phyloP scores from a whole-genome alignment of 1,139 yeast species.

The Candida glucosophila region DNA sequence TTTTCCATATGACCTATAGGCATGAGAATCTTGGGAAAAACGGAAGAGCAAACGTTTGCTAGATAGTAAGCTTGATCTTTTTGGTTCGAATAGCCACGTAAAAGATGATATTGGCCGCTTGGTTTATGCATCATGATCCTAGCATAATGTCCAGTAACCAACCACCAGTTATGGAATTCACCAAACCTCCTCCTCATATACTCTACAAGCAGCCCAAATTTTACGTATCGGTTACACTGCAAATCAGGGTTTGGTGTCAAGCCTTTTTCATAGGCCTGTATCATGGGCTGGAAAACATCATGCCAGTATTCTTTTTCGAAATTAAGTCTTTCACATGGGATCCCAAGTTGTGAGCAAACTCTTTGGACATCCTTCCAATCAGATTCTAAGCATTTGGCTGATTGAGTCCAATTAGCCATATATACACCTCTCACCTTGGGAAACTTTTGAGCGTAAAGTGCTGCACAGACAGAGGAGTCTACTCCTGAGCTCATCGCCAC shows the following conservation, averaged over 20 bases:
- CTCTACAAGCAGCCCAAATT: constrained; percentile 70
- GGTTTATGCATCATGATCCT: constrained; percentile 36
- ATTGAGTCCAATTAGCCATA: constrained; percentile 87
- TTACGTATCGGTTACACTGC: constrained; percentile 74
- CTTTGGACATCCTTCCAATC: constrained; percentile 82
- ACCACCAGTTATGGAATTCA: constrained; percentile 49
- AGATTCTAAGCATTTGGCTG: constrained; percentile 66
- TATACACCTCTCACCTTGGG: constrained; percentile 67
- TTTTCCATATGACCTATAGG: constrained; percentile 78
- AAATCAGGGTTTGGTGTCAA: constrained; percentile 94
- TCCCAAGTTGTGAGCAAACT: constrained; percentile 51
- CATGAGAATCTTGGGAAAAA: constrained; percentile 47
- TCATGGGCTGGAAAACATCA: constrained; percentile 88
- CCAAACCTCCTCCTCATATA: constrained; percentile 33
- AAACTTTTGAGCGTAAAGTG: constrained; percentile 46
- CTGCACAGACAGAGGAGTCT: constrained; percentile 87
- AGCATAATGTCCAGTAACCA: constrained; percentile 93
- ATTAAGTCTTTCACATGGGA: constrained; percentile 69
- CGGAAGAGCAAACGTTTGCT: constrained; percentile 49
- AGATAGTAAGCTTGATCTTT: constrained; percentile 93
- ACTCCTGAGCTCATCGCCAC: constrained; percentile 97
- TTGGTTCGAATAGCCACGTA: constrained; percentile 48
- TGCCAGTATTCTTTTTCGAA: constrained; percentile 91
- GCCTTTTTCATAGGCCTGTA: constrained; percentile 60
- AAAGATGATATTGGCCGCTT: constrained; percentile 33